These are phyloP conservation scores for Suhomyces sp. DNA, from an alignment of 805 yeast species.

Conservation along the genomic window DNA sequence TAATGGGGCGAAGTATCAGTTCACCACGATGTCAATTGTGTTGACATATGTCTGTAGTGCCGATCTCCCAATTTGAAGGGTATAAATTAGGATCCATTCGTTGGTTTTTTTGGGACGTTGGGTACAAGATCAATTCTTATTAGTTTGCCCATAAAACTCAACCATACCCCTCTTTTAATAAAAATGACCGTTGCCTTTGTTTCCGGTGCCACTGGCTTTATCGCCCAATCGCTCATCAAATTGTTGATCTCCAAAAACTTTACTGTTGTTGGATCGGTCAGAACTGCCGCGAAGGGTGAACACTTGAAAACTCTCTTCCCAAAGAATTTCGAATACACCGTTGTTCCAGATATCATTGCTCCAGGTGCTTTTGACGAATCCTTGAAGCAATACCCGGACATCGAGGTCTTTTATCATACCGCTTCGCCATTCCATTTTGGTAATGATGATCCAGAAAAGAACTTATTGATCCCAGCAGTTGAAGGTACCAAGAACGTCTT, in stretches of 20 bases:
- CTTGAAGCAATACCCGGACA: conserved; percentile 40
- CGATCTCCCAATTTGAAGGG: too few species aligned
- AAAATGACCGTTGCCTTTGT: conserved; percentile 27
- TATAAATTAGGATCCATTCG: too few species aligned
- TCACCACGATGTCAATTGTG: too few species aligned
- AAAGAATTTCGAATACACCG: conserved; percentile 23
- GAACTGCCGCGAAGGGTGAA: conserved; percentile 30
- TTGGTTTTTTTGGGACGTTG: too few species aligned
- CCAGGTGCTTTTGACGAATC: conserved; percentile 49
- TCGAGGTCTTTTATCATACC: conserved; percentile 47
- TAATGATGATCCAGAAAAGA: conserved; percentile 45
- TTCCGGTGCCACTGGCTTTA: conserved; percentile 55
- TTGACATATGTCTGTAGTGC: too few species aligned
- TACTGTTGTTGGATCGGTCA: conserved; percentile 53
- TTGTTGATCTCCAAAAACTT: conserved; percentile 40
- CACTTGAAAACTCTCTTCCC: conserved; percentile 12
- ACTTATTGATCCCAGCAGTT: conserved; percentile 54
- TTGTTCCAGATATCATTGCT: conserved; percentile 32
- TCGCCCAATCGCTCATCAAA: conserved; percentile 50
- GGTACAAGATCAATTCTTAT: too few species aligned
- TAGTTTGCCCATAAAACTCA: too few species aligned
- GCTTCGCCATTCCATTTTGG: conserved; percentile 52
- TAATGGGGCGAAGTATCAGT: too few species aligned
- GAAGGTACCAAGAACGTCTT: conserved; percentile 52
- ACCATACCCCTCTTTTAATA: too few species aligned